Percentiles rank a stretch among this genome's conserved stretches.
These are phyloP conservation scores for Beverwykella pulmonaria DNA, from an alignment of 495 filamentous ascomycete species.

Conservation along the genomic window DNA sequence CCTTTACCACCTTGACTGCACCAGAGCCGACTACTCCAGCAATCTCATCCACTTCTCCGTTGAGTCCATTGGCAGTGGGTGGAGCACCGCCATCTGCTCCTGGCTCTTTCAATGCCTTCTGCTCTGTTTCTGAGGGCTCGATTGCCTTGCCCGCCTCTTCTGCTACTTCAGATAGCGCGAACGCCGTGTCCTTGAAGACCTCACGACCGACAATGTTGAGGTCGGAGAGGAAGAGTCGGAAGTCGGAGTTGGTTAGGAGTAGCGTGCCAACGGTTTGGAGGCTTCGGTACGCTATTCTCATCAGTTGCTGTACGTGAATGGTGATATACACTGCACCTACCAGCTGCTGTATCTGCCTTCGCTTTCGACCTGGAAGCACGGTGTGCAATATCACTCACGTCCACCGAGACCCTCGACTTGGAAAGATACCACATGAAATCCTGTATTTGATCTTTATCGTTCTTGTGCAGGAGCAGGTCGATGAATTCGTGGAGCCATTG, in stretches of 20 bases:
- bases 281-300: slow-evolving; percentile 72
- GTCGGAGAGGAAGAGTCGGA: slow-evolving; percentile 84
- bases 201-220: slow-evolving; percentile 76
- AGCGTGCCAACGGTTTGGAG: slow-evolving; percentile 80
- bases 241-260: slow-evolving; percentile 85
- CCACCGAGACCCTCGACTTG: slow-evolving; percentile 69
- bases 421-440: slow-evolving; percentile 86
- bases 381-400: slow-evolving; percentile 65
- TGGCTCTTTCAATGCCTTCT: slow-evolving; percentile 59
- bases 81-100: slow-evolving; percentile 56
- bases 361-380: slow-evolving; percentile 66
- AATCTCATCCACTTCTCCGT: slow-evolving; percentile 64
- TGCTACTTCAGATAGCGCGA: slow-evolving; percentile 71
- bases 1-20: slow-evolving; percentile 63
- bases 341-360: slow-evolving; percentile 76
- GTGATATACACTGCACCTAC: slow-evolving; percentile 49
- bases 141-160: slow-evolving; percentile 71
- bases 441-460: slow-evolving; percentile 81
- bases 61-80: slow-evolving; percentile 63
- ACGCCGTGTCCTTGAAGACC: slow-evolving; percentile 84
- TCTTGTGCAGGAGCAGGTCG: slow-evolving; percentile 77
- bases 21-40: slow-evolving; percentile 65
- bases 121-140: slow-evolving; percentile 66
- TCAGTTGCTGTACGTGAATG: slow-evolving; percentile 5
- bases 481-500: slow-evolving; percentile 75